Evolutionary conservation across 257 asterid genomes (phyloP).

Genomic region (Thymus quinquecostatus): DNA sequence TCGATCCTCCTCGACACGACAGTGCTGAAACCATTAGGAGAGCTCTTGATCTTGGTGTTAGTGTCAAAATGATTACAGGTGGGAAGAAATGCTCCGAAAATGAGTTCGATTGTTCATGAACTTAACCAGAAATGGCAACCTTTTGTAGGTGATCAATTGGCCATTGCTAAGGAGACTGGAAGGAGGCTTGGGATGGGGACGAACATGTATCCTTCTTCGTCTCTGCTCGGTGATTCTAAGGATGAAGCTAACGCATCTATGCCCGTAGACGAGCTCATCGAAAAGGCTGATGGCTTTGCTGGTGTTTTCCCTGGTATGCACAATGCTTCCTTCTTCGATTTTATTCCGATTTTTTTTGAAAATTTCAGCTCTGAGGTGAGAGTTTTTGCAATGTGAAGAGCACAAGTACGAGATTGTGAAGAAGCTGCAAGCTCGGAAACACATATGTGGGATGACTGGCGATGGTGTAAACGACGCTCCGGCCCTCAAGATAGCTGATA

Average conservation of each 20-base stretch:
- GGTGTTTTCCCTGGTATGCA: constrained; percentile 51
- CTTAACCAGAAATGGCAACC: not conserved
- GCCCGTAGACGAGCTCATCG: constrained; percentile 62
- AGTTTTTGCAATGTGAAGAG: constrained; percentile 41
- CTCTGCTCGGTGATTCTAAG: constrained; percentile 42
- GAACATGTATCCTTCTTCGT: constrained; percentile 70
- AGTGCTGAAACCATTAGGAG: constrained; percentile 69
- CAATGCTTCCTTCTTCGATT: not conserved
- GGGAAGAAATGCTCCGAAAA: not conserved
- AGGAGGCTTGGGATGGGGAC: constrained; percentile 64
- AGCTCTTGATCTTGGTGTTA: constrained; percentile 73
- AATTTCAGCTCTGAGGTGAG: not conserved
- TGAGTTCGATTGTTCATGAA: not conserved
- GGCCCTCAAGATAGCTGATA: constrained; percentile 66
- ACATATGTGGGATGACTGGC: constrained; percentile 77
- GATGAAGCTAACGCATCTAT: constrained; percentile 40
- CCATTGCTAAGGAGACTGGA: constrained; percentile 53
- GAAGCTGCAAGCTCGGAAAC: constrained; percentile 55
- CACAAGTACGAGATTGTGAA: constrained; percentile 74
- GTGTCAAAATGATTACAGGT: constrained; percentile 77
- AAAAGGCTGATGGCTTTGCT: constrained; percentile 54
- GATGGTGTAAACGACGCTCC: constrained; percentile 80
- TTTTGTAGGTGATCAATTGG: constrained; percentile 46
- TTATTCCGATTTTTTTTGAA: not conserved
- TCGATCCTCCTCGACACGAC: constrained; percentile 74